Percentiles rank a stretch among this genome's conserved stretches.
These are phyloP conservation scores for Colletotrichum lini DNA, from an alignment of 2,329 filamentous ascomycete genomes.

Conservation along the genomic window DNA sequence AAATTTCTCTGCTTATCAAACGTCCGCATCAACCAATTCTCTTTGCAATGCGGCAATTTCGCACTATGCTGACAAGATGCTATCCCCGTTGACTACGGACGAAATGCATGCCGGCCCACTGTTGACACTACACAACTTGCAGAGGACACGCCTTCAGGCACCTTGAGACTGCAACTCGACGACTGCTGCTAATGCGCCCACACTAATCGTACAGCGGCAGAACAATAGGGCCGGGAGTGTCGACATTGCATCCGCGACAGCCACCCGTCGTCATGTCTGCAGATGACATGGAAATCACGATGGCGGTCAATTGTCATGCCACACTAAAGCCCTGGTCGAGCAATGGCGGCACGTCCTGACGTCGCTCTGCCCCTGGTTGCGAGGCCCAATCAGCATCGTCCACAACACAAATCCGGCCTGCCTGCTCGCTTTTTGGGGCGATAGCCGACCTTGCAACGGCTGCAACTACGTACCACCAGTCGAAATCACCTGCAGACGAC, in stretches of 20 bases:
- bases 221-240: constrained; percentile 2
- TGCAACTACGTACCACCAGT: constrained; percentile 23
- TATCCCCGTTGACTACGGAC: constrained; percentile 31
- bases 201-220: neutral
- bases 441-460: constrained; percentile 35
- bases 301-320: constrained; percentile 24
- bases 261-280: constrained; percentile 28
- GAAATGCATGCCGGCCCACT: constrained; percentile 41
- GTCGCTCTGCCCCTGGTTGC: constrained; percentile 6
- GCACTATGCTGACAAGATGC: constrained; percentile 22
- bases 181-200: constrained; percentile 1
- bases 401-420: constrained; percentile 13
- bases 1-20: neutral
- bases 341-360: constrained; percentile 26
- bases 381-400: constrained; percentile 29
- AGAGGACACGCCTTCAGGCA: constrained; percentile 19
- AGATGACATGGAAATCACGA: constrained; percentile 22
- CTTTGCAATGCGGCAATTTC: constrained; percentile 11
- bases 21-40: neutral
- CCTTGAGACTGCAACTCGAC: neutral
- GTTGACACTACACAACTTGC: constrained; percentile 28
- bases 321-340: constrained; percentile 35
- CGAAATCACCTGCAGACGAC: constrained; percentile 34
- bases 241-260: constrained; percentile 34
- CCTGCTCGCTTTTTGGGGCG: constrained; percentile 18